Conservation (phyloP, 2,329 filamentous ascomycete species). For the Botryotinia globosa region DNA sequence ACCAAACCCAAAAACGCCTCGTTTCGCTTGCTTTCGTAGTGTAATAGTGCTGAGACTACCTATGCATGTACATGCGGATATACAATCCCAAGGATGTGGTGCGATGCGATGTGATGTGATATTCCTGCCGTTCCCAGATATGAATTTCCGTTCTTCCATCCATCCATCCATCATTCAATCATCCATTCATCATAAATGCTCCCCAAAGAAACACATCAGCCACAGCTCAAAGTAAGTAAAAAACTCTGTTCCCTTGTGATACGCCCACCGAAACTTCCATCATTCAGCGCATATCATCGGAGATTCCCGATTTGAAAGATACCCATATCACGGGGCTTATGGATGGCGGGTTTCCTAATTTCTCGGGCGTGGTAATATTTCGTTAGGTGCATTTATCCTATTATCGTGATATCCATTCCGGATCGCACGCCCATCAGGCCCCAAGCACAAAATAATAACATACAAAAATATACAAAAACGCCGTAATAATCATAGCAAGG, state of each 20-base stretch:
- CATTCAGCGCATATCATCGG: background rate
- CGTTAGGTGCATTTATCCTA: background rate
- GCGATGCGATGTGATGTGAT: background rate
- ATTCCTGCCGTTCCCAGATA: background rate
- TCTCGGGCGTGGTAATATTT: background rate
- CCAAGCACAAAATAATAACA: background rate
- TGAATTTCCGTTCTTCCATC: background rate
- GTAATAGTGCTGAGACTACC: background rate
- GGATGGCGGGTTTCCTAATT: background rate
- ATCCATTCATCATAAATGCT: background rate
- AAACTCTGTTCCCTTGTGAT: background rate
- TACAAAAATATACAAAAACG: background rate
- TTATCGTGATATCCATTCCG: background rate
- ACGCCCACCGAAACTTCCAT: background rate
- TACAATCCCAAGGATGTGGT: background rate
- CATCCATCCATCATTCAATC: background rate
- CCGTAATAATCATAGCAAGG: background rate
- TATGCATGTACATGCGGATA: background rate
- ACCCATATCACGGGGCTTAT: background rate
- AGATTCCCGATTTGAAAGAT: background rate
- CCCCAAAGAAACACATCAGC: background rate
- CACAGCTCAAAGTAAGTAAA: background rate
- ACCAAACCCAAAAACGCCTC: background rate
- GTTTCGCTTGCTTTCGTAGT: background rate
- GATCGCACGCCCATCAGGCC: background rate